Conservation (phyloP, 106 monocot genomes). For the Chionographis japonica region DNA sequence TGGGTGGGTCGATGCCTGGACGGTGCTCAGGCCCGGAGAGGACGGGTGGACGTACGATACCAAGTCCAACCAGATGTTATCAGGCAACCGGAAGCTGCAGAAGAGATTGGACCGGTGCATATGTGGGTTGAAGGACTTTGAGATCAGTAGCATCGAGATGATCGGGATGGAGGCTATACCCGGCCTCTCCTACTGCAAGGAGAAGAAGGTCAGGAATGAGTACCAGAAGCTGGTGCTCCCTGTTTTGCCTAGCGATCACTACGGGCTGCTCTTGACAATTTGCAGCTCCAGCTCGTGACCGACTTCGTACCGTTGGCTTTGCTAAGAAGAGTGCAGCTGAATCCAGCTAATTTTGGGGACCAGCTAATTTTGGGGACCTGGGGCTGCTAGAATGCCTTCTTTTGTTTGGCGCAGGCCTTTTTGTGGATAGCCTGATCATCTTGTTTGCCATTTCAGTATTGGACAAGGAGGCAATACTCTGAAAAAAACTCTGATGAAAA, state of each 20-base stretch:
- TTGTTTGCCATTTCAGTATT: no score
- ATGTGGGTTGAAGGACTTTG: constrained; percentile 61
- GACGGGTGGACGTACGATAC: constrained; percentile 72
- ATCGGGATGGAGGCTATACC: constrained; percentile 71
- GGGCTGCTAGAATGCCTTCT: no score
- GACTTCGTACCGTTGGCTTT: no score
- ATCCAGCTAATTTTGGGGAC: no score
- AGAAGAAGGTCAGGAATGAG: constrained; percentile 41
- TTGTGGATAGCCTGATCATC: no score
- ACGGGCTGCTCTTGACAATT: constrained; percentile 40
- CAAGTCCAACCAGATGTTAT: constrained; percentile 54
- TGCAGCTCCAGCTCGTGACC: neutral
- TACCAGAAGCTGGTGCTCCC: constrained; percentile 37
- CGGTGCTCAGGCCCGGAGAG: constrained; percentile 32
- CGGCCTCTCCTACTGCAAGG: constrained; percentile 37
- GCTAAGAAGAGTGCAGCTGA: no score
- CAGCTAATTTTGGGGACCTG: no score
- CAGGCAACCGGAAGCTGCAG: constrained; percentile 46
- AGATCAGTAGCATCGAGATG: constrained; percentile 61
- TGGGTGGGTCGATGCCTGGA: constrained; percentile 67
- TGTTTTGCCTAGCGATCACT: constrained; percentile 63
- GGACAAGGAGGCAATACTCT: no score
- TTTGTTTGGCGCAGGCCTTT: no score
- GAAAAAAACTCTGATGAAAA: no score
- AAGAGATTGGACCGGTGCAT: constrained; percentile 71